A percentile compares a stretch with the other conserved stretches of the same genome.
Evolutionary conservation across 2,329 filamentous ascomycete species (phyloP).

Genomic region (Penicillium sp.): DNA sequence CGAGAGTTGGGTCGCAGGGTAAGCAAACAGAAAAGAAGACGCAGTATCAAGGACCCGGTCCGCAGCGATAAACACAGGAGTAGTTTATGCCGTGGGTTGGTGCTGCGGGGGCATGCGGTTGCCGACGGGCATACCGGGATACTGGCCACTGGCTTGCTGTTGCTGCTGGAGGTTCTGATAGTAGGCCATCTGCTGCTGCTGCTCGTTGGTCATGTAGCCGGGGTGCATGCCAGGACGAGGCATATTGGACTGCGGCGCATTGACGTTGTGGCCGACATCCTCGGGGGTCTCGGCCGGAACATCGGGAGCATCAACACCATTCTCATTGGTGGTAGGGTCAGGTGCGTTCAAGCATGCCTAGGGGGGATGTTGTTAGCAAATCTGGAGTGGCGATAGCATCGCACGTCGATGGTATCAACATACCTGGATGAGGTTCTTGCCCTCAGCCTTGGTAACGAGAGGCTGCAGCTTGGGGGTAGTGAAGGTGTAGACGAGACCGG

Average conservation of each 20-base stretch:
- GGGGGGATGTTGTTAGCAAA: slow-evolving; percentile 20
- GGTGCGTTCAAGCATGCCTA: slow-evolving; percentile 96
- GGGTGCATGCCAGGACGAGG: slow-evolving; percentile 67
- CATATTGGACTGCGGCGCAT: slow-evolving; percentile 68
- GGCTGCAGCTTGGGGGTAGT: slow-evolving; percentile 98
- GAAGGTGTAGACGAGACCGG: slow-evolving; percentile 95
- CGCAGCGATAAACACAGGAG: slow-evolving; percentile 18
- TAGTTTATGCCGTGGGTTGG: slow-evolving; percentile 70
- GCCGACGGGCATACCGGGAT: slow-evolving; percentile 73
- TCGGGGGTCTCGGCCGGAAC: slow-evolving; percentile 83
- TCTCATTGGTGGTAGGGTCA: slow-evolving; percentile 82
- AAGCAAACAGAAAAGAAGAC: slow-evolving; percentile 29
- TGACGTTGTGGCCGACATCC: slow-evolving; percentile 77
- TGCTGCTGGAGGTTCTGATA: slow-evolving; percentile 77
- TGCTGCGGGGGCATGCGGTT: slow-evolving; percentile 79
- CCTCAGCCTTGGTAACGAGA: slow-evolving; percentile 95
- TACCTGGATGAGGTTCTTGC: slow-evolving; percentile 99
- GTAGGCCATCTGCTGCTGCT: slow-evolving; percentile 78
- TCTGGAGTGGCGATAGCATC: slow-evolving; percentile 1
- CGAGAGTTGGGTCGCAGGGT: slow-evolving; percentile 29
- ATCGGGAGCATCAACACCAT: slow-evolving; percentile 74
- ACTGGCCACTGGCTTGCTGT: slow-evolving; percentile 67
- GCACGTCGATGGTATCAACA: slow-evolving; percentile 30
- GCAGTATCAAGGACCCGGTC: slow-evolving; percentile 29
- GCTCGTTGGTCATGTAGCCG: slow-evolving; percentile 68